Base-by-base conservation (phyloP, 306 rosid genomes). In the Medicago arabica region DNA sequence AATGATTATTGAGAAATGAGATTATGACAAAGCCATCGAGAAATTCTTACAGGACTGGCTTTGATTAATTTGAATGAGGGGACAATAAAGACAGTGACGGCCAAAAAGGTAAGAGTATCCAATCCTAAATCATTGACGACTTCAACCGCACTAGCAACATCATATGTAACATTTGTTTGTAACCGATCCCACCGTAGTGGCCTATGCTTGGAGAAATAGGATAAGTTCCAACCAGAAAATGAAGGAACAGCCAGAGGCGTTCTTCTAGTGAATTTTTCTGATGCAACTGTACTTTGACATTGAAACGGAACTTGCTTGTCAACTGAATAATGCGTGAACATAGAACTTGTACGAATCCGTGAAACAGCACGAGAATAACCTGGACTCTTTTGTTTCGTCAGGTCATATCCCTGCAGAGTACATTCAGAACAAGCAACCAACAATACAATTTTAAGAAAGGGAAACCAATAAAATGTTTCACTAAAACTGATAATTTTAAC, bases 91-190 rank as follows among this genome's bases (percentile, higher is more conserved):
- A 93, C 97, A 16, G 93, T 93, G 77, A 93, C 98, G 6, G 80
- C 88, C 84, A 93, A 80, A 75, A 93, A 89, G 55, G 96, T 93
- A 87, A 93, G 82, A 64, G 98, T 93, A 84, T 93, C 98, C 88
- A 84, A 78, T 71, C 98, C 98, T 73, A 93, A 81, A 89, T 95
- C 99, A 83, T 92, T 90, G 62, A 95, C 87, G 73, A 93, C 97
- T 11, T 93, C 98, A 67, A 84, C 81, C 59, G 87, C 96, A 38
- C 75, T 74, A 44, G 96, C 90, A 84, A 95, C 97, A 80, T 95
- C 93, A 81, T 89, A 74, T 41, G 64, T 58, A 11, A 85, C 88
- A 80, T n/a, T 75, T 14, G 76, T 72, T 47, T 25, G 80, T 8
- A 81, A 81, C 80, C 91, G 75, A 77, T 81, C 79, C 86, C 80